These are phyloP conservation scores for Onygena corvina DNA, from an alignment of 2,329 filamentous ascomycete genomes.

Conservation along the genomic window DNA sequence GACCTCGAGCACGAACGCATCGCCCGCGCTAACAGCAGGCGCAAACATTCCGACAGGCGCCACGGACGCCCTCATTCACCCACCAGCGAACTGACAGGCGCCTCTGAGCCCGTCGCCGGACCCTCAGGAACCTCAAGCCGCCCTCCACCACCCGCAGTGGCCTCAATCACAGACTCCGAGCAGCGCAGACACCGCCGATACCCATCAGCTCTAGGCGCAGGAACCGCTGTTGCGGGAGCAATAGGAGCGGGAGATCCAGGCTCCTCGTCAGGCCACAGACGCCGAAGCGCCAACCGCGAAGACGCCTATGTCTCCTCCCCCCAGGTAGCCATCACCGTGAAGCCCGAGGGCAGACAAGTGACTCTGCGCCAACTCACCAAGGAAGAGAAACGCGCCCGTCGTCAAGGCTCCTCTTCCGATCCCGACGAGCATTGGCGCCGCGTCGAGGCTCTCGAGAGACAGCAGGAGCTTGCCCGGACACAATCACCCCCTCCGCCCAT, in stretches of 20 bases:
- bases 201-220: conserved; percentile 24
- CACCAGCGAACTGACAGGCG: conserved; percentile 18
- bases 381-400: conserved; percentile 48
- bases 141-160: conserved; percentile 17
- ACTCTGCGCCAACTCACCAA: conserved; percentile 50
- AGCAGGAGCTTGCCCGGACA: conserved; percentile 32
- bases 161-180: background rate
- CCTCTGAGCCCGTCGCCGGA: background rate
- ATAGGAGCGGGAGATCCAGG: conserved; percentile 23
- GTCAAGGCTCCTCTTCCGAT: conserved; percentile 31
- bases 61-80: conserved; percentile 9
- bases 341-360: conserved; percentile 53
- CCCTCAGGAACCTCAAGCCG: conserved; percentile 15
- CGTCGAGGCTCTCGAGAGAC: conserved; percentile 39
- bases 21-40: conserved; percentile 42
- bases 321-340: conserved; percentile 53
- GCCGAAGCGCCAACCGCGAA: conserved; percentile 27
- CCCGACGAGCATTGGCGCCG: conserved; percentile 36
- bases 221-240: conserved; percentile 21
- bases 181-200: conserved; percentile 13
- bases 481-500: background rate
- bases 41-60: conserved; percentile 54
- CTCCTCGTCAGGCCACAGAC: conserved; percentile 23
- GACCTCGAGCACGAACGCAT: conserved; percentile 43
- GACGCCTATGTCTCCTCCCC: conserved; percentile 41